Conservation (phyloP, 495 filamentous ascomycete genomes). For the Polyplosphaeria fusca region DNA sequence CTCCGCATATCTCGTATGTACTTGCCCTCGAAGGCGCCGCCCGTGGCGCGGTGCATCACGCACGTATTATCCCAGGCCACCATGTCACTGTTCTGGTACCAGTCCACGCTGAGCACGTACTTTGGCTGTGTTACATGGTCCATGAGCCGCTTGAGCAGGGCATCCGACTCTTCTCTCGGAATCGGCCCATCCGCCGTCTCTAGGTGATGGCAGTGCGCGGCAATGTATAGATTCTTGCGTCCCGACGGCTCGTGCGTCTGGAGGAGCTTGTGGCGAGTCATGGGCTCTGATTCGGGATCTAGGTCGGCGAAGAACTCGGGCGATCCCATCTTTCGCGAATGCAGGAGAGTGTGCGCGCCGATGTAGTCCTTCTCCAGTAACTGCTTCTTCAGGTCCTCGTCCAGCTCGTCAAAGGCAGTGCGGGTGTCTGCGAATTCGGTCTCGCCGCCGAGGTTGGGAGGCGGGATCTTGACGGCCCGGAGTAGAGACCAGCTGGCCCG, state of each 20-base stretch:
- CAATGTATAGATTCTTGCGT: constrained; percentile 54
- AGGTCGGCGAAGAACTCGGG: constrained; percentile 53
- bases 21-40: constrained; percentile 51
- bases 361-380: constrained; percentile 50
- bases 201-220: constrained; percentile 55
- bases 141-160: constrained; percentile 47
- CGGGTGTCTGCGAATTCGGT: constrained; percentile 60
- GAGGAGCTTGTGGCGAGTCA: constrained; percentile 51
- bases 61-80: constrained; percentile 61
- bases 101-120: constrained; percentile 48
- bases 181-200: constrained; percentile 42
- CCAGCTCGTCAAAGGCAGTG: constrained; percentile 53
- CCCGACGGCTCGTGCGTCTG: constrained; percentile 55
- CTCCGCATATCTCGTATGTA: constrained; percentile 53
- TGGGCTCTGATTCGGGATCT: constrained; percentile 43
- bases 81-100: constrained; percentile 51
- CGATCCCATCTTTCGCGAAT: constrained; percentile 53
- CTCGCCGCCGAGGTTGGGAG: constrained; percentile 50
- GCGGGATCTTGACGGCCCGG: constrained; percentile 52
- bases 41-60: constrained; percentile 53
- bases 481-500: constrained; percentile 56
- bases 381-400: constrained; percentile 39
- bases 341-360: constrained; percentile 54
- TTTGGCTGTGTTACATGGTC: constrained; percentile 50
- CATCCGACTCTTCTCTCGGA: constrained; percentile 37